phyloP scores from a whole-genome alignment of 2,329 filamentous ascomycete genomes.

The Neurospora crassa region DNA sequence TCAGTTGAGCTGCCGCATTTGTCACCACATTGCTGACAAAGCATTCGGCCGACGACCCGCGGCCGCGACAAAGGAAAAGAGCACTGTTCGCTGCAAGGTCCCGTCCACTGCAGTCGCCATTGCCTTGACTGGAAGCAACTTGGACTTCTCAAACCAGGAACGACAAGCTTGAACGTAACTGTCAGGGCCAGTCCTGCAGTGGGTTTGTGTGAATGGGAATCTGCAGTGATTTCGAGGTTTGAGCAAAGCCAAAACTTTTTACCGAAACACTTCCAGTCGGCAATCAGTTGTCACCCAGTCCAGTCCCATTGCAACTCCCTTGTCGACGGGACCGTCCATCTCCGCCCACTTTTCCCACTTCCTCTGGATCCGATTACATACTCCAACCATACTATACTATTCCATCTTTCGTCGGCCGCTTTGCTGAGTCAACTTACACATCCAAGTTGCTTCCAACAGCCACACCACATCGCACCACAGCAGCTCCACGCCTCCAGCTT shows the following conservation, averaged over 20 bases:
- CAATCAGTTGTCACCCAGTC: neutral
- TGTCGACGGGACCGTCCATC: neutral
- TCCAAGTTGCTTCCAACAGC: neutral
- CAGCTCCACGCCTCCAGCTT: neutral
- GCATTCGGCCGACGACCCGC: conserved; percentile 1
- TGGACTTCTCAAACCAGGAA: neutral
- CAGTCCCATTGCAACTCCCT: neutral
- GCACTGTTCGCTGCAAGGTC: neutral
- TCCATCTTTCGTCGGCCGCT: neutral
- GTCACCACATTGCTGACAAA: conserved; percentile 4
- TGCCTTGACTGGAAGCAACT: neutral
- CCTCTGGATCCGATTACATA: neutral
- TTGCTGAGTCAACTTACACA: neutral
- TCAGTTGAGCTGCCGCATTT: neutral
- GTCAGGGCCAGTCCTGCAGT: neutral
- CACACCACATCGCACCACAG: neutral
- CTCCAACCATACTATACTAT: neutral
- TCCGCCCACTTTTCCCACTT: neutral
- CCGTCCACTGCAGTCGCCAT: neutral
- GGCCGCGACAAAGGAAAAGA: neutral
- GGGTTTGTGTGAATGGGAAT: neutral
- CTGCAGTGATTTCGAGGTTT: neutral
- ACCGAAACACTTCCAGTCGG: neutral
- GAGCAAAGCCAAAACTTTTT: neutral
- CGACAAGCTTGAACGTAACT: neutral